Base-by-base conservation (phyloP, 1,284 basidiomycete species). In the Cutaneotrichosporon dermatis region DNA sequence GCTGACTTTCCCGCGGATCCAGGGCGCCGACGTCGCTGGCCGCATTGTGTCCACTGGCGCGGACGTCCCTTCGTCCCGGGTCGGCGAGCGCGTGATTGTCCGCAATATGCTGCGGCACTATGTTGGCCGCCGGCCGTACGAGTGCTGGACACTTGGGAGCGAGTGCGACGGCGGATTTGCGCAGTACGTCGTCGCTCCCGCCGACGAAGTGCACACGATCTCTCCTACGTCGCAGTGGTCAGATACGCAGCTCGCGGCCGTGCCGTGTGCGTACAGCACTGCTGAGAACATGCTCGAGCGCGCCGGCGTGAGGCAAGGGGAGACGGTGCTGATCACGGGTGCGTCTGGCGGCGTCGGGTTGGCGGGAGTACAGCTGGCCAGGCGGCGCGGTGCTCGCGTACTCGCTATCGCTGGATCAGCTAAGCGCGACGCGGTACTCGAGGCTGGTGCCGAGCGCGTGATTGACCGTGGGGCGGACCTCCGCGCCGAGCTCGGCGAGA, bases 51-150 rank as follows among this genome's bases (percentile, higher is more conserved):
- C 48, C 4, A 48, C 51, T 5, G 55, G 55, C 9, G 34, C 11
- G 10, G 55, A 16, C 35, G 55, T 56, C 7, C 11, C 45, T 7
- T 5, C 55, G 5, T 4, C 16, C 1, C 48, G 55, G 3, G 16
- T 56, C 3, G 55, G 55, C n/a, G 37, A 56, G 48, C 55, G 55
- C 34, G 55, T 51, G 11, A 2, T 56, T 2, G 55, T 56, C n/a
- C 55, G 55, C 34, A 56, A 50, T 34, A 51, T 56, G 55, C 48
- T 56, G n/a, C 46, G 55, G 16, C 55, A 56, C 41, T 56, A 56
- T 25, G 55, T 56, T 1, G 12, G 9, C 3, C 40, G 42, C n/a
- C 40, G 49, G 39, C 48, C 55, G 5, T 56, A 33, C 40, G 46
- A 42, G 41, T 56, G 55, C 55, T 56, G 55, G 55, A 56, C 55